Base-by-base conservation (phyloP, 176 grass and related monocot genomes). In the Zea luxurians region DNA sequence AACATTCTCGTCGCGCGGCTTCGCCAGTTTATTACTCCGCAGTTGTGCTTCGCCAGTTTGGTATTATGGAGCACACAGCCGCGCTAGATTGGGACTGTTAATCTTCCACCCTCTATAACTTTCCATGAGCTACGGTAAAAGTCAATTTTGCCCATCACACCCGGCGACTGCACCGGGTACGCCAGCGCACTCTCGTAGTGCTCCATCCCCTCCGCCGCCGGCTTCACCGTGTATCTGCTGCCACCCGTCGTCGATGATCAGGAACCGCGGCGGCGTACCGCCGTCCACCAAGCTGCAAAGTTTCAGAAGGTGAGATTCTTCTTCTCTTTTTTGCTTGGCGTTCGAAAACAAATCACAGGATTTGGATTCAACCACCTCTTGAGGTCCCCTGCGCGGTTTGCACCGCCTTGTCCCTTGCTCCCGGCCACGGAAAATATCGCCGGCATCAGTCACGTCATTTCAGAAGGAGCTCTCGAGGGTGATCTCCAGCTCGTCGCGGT, bases 241-340 rank as follows among this genome's bases (percentile, higher is more conserved):
- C 89, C 94, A 93, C 2, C 94, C 93, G 73, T 97, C 90, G 74
- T 93, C 90, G 64, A 97, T 78, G 76, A 91, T 93, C 64, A 97
- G 83, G 74, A 93, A 97, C 10, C 93, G 86, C 13, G 93, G 93
- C 47, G 86, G 88, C 18, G 86, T 76, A 17, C 88, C 88, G 46
- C 90, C 93, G 5, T 85, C 85, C 2, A 85, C 64, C 70, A 93
- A 73, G 75, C 91, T 93, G 82, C 37, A 75, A n/a, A 5, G 35
- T 16, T 16, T 18, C 36, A 55, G 16, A 57, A 40, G 2, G 9
- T 55, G 2, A 54, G 5, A 6, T 6, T 53, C n/a, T n/a, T n/a
- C n/a, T 53, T 13, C 5, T 53, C n/a, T n/a, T n/a, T n/a, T n/a
- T n/a, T n/a, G n/a, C n/a, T n/a, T n/a, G n/a, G n/a, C n/a, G n/a